phyloP scores from a whole-genome alignment of 139 green algal species.

The Chlorella sp. region DNA sequence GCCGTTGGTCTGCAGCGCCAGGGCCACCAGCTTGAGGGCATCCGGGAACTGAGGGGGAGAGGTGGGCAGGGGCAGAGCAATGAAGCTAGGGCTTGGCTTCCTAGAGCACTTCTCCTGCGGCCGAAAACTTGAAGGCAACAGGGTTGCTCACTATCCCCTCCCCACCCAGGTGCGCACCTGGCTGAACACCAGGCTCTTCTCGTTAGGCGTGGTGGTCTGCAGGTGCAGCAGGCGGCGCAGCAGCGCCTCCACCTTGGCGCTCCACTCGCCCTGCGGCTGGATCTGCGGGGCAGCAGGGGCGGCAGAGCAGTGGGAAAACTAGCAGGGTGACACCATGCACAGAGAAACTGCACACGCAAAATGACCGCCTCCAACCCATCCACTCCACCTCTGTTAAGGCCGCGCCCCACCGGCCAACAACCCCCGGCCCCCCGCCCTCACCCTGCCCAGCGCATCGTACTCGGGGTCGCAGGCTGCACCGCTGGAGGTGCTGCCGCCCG shows the following conservation, averaged over 20 bases:
- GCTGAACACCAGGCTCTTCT: conserved; percentile 64
- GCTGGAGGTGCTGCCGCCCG: not conserved
- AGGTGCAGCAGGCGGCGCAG: conserved; percentile 69
- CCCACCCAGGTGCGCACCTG: conserved; percentile 20
- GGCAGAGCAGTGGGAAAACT: no score
- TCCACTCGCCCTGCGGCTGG: conserved; percentile 41
- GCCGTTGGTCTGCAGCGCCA: conserved; percentile 46
- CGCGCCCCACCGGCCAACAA: no score
- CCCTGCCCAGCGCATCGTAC: not conserved
- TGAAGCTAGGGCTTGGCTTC: no score
- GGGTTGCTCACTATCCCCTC: no score
- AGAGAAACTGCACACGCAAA: no score
- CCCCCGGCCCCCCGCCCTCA: not conserved
- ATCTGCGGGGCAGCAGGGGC: conserved; percentile 3
- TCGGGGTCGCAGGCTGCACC: conserved; percentile 23
- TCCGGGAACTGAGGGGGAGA: conserved; percentile 61
- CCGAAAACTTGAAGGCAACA: no score
- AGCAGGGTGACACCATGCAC: no score
- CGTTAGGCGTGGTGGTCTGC: conserved; percentile 18
- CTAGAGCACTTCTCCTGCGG: no score
- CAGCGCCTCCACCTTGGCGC: conserved; percentile 63
- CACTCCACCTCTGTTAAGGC: no score
- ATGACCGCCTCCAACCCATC: no score
- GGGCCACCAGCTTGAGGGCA: conserved; percentile 58
- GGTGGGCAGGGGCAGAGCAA: conserved; percentile 21